These are phyloP conservation scores for Xylaria sp. DNA, from an alignment of 2,329 filamentous ascomycete genomes.

Conservation along the genomic window DNA sequence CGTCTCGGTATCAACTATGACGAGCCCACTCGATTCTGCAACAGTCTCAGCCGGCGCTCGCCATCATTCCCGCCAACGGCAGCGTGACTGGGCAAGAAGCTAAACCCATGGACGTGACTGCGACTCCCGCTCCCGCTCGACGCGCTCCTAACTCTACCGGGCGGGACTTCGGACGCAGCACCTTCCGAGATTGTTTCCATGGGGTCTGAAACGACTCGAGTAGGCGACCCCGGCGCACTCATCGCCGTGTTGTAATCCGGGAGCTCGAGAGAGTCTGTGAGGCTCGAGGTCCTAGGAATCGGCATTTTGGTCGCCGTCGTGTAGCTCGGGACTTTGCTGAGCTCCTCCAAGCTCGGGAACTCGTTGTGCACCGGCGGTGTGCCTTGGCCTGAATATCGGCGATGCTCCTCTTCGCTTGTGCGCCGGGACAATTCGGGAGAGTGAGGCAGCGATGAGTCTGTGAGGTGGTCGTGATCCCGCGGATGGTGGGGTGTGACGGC, in stretches of 20 bases:
- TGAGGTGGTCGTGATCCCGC: slow-evolving; percentile 43
- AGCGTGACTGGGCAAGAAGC: slow-evolving; percentile 36
- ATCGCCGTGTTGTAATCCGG: slow-evolving; percentile 71
- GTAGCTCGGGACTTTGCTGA: slow-evolving; percentile 79
- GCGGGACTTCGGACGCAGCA: slow-evolving; percentile 8
- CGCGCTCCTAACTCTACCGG: slow-evolving; percentile 30
- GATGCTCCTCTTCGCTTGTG: slow-evolving; percentile 54
- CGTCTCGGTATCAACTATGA: background rate
- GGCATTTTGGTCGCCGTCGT: slow-evolving; percentile 73
- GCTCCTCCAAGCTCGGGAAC: slow-evolving; percentile 63
- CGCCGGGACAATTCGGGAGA: slow-evolving; percentile 58
- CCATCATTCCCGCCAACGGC: slow-evolving; percentile 34
- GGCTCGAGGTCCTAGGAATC: slow-evolving; percentile 56
- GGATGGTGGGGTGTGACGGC: slow-evolving; percentile 49
- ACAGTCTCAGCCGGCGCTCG: slow-evolving; percentile 36
- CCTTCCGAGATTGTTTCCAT: slow-evolving; percentile 38
- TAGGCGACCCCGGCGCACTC: slow-evolving; percentile 57
- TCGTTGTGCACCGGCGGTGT: slow-evolving; percentile 58
- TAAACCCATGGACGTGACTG: slow-evolving; percentile 36
- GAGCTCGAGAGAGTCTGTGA: slow-evolving; percentile 55
- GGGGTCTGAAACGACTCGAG: slow-evolving; percentile 43
- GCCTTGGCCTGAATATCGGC: slow-evolving; percentile 52
- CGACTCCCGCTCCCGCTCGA: slow-evolving; percentile 26
- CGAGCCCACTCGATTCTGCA: slow-evolving; percentile 31
- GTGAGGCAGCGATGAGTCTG: slow-evolving; percentile 48